phyloP scores from a whole-genome alignment of 2,329 filamentous ascomycete species.

The Aspergillus sp. region DNA sequence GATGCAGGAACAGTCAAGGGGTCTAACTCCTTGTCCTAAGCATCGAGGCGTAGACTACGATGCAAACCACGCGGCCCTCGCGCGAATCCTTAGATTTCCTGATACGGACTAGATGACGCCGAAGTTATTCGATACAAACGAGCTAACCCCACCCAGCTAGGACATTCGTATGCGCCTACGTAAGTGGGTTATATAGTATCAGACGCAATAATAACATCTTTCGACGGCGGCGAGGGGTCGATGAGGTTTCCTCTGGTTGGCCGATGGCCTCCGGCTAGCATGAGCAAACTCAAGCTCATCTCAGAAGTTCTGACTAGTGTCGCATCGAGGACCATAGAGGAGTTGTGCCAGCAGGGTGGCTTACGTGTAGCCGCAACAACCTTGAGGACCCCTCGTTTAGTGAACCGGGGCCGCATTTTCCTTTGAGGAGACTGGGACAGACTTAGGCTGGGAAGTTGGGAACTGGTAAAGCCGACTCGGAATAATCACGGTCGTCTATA shows the following conservation, averaged over 20 bases:
- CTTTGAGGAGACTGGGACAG: background rate
- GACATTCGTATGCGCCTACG: slow-evolving; percentile 31
- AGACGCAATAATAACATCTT: slow-evolving; percentile 8
- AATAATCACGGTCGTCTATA: background rate
- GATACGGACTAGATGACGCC: background rate
- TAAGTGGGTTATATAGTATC: slow-evolving; percentile 22
- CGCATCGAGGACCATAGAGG: background rate
- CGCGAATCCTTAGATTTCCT: background rate
- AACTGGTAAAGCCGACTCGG: background rate
- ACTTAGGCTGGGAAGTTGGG: background rate
- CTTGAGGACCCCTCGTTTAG: background rate
- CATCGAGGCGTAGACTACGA: background rate
- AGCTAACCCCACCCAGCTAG: slow-evolving; percentile 14
- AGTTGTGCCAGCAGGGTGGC: slow-evolving; percentile 1
- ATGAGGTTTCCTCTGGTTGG: slow-evolving; percentile 12
- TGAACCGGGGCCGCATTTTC: background rate
- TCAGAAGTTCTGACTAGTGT: background rate
- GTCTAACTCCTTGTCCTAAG: background rate
- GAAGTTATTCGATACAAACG: background rate
- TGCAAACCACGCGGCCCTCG: background rate
- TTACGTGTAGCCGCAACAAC: slow-evolving; percentile 12
- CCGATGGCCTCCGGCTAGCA: background rate
- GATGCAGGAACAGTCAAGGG: background rate
- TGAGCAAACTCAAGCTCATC: background rate
- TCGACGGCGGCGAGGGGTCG: slow-evolving; percentile 5